Evolutionary conservation across 371 early-diverging fungal species (phyloP), one percentile per base, ranked within the genome.

Genomic region (Mucor ambiguus): DNA sequence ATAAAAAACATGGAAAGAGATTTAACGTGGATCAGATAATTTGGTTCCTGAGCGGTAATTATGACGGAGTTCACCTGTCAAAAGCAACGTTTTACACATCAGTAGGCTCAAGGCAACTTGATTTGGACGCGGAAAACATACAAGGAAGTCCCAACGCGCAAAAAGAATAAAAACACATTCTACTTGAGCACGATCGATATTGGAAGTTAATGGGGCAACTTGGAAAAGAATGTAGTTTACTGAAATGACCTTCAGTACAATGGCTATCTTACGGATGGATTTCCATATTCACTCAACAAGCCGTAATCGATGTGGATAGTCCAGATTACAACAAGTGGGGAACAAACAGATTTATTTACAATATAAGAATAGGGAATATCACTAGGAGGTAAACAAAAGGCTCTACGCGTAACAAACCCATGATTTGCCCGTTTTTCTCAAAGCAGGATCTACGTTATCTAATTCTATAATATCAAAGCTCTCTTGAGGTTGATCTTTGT

Each of bases 361-460:
- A 20, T 20, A 44, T 20, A 29, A 30, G 12, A 57, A 58, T 11
- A 2, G 4, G 33, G 1, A 11, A 2, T 4, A 7, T 22, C 22
- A 46, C 22, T 46, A n/a, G 9, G 46, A 22, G 22, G 10, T 0
- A 20, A 46, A 46, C 41, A 41, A 41, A 41, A 1, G 5, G 2
- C 28, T 18, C 63, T 73, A 74, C 67, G 71, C 67, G 38, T 72
- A 79, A 28, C 79, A 79, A 22, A 70, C 71, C 79, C 79, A 79
- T 1, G 79, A 79, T 62, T 70, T 71, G 12, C 79, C 77, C 3
- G 63, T 64, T 20, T 68, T 67, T 66, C 70, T 62, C 46, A 29
- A 33, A 26, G 14, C 24, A 20, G 59, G 26, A 44, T 67, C 60
- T 1, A 55, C 35, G 20, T 62, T 57, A n/a, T 74, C 64, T 43